A percentile compares a stretch with the other conserved stretches of the same genome.
These are phyloP conservation scores for Epichloe glyceriae DNA, from an alignment of 2,329 filamentous ascomycete species.

Conservation along the genomic window DNA sequence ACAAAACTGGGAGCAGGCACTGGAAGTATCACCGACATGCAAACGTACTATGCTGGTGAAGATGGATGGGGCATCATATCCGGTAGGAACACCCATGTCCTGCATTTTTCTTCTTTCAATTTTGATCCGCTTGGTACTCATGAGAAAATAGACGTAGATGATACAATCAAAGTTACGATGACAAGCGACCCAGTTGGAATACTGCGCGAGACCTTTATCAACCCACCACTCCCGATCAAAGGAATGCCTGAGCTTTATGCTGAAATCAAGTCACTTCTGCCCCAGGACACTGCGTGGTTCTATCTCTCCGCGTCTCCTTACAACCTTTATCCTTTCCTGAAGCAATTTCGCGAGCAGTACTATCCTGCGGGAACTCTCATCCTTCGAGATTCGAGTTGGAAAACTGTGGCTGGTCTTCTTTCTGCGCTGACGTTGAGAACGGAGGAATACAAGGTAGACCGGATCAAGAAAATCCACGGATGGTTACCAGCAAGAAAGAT, in stretches of 20 bases:
- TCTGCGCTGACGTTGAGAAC: conserved; percentile 69
- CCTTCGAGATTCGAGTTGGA: conserved; percentile 74
- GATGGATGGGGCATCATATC: conserved; percentile 79
- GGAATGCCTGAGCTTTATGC: conserved; percentile 81
- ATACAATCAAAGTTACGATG: conserved; percentile 86
- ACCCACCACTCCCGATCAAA: conserved; percentile 53
- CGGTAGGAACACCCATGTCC: conserved; percentile 26
- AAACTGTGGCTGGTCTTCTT: conserved; percentile 69
- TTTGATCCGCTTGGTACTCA: neutral
- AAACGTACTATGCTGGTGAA: conserved; percentile 60
- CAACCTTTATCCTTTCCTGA: conserved; percentile 82
- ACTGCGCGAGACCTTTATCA: conserved; percentile 70
- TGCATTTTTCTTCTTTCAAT: neutral
- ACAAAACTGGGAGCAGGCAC: conserved; percentile 38
- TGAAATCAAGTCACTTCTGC: conserved; percentile 42
- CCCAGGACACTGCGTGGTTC: conserved; percentile 62
- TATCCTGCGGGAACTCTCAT: conserved; percentile 73
- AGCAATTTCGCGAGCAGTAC: conserved; percentile 53
- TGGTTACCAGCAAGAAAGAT: conserved; percentile 73
- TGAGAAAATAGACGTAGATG: conserved; percentile 59
- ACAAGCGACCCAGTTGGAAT: conserved; percentile 73
- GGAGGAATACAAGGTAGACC: conserved; percentile 71
- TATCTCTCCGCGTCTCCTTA: conserved; percentile 92
- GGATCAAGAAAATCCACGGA: conserved; percentile 61
- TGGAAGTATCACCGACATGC: conserved; percentile 46